Evolutionary conservation across 495 filamentous ascomycete genomes (phyloP), one percentile per base, ranked within the genome.

Genomic region (Tuber aestivum): DNA sequence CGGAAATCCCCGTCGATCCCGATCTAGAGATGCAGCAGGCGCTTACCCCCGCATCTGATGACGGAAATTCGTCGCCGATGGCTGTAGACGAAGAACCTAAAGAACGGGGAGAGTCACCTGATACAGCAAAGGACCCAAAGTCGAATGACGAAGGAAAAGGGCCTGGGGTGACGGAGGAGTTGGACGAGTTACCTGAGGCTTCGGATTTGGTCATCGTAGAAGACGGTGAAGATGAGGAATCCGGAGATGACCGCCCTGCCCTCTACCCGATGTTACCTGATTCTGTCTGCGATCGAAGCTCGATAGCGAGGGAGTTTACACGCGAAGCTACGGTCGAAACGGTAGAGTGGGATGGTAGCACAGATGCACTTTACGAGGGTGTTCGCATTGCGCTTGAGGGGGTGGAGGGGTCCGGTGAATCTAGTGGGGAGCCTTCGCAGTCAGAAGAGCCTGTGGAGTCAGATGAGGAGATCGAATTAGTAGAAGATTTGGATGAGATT

Each of bases 241-340:
- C 16, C 35, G 70, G 40, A 72, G 65, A 75, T 35, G 73, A 41
- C 23, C n/a, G 74, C 56, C 6, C 42, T 14, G 56, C 65, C n/a
- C 69, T 48, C 45, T 48, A 48, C 41, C 45, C 72, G 20, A 23
- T 77, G 23, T 73, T 71, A 21, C 76, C 76, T 10, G 76, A 77
- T 44, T 77, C 76, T 42, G 50, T 77, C 45, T 42, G 75, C 45
- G 76, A 77, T 35, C 70, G 70, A 38, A 65, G 65, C 45, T 70
- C 73, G 9, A 72, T 77, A 45, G 50, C 40, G 48, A 75, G 76
- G 35, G 76, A 77, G 20, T 50, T 75, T 18, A 41, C 50, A 7
- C 65, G 76, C 12, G 72, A 77, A 71, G 42, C n/a, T 4, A 75
- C 76, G 27, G 76, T 77, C 14, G 76, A 77, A 5, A 45, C 71